These are phyloP conservation scores for Brassica cretica DNA, from an alignment of 345 rosid genomes.

Conservation along the genomic window DNA sequence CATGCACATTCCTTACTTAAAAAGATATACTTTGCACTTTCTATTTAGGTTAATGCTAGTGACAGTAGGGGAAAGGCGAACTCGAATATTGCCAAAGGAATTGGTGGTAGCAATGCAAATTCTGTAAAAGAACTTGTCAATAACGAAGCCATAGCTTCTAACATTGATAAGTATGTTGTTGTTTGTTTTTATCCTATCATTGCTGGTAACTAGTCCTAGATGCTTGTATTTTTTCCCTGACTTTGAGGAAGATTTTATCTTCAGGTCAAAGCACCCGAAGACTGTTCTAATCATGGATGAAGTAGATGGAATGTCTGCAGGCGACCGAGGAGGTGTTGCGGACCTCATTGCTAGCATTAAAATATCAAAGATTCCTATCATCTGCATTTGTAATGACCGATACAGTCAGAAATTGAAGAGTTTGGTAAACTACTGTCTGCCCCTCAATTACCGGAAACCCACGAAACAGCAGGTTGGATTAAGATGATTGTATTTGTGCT, in stretches of 20 bases:
- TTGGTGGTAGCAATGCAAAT: constrained; percentile 97
- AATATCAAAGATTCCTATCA: constrained; percentile 88
- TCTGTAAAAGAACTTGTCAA: constrained; percentile 90
- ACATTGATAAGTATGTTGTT: constrained; percentile 59
- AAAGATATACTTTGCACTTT: constrained; percentile 6
- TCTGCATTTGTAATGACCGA: constrained; percentile 96
- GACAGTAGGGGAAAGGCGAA: constrained; percentile 97
- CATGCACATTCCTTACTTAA: constrained; percentile 12
- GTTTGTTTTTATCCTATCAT: constrained; percentile 7
- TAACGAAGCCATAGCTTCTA: constrained; percentile 69
- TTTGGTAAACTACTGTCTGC: constrained; percentile 82
- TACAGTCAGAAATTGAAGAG: constrained; percentile 97
- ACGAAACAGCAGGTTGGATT: constrained; percentile 85
- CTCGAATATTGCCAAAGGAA: constrained; percentile 73
- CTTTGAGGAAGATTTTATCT: constrained; percentile 32
- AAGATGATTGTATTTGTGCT: constrained; percentile 5
- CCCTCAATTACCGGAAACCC: constrained; percentile 83
- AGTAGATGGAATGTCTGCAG: constrained; percentile 99
- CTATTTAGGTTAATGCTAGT: constrained; percentile 88
- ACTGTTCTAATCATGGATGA: constrained; percentile 97
- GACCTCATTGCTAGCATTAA: constrained; percentile 98
- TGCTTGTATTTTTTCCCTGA: constrained; percentile 27
- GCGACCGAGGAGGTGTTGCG: constrained; percentile 97
- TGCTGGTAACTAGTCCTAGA: constrained; percentile 14
- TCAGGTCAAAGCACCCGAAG: constrained; percentile 72